Evolutionary conservation across 192 early-diverging fungal species (phyloP).

Genomic region (Obelidium mucronatum): DNA sequence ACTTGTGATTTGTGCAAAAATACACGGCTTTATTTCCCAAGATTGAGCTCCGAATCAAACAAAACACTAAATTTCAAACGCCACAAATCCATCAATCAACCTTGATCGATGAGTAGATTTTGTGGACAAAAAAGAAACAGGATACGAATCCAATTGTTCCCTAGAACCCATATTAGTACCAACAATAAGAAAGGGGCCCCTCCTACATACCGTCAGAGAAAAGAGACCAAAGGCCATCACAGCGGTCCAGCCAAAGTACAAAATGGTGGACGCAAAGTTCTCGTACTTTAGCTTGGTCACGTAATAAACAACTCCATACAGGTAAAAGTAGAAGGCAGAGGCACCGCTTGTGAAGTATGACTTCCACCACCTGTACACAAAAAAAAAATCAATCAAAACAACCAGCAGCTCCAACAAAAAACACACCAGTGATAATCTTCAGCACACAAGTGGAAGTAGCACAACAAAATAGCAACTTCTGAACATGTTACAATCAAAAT

Average conservation of each 20-base stretch:
- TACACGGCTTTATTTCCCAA: neutral
- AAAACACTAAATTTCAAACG: too few relatives aligned
- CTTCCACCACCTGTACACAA: slow-evolving; percentile 88
- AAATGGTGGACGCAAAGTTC: slow-evolving; percentile 70
- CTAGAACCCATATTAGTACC: slow-evolving; percentile 28
- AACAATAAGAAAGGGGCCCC: neutral
- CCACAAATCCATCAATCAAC: too few relatives aligned
- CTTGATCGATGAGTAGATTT: slow-evolving; percentile 81
- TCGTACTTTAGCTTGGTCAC: slow-evolving; percentile 59
- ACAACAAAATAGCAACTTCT: slow-evolving; percentile 61
- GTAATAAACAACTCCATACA: slow-evolving; percentile 81
- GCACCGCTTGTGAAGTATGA: slow-evolving; percentile 81
- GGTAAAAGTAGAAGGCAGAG: slow-evolving; percentile 80
- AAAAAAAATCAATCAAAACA: neutral
- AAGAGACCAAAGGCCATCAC: slow-evolving; percentile 73
- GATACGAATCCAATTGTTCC: slow-evolving; percentile 84
- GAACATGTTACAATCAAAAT: slow-evolving; percentile 65
- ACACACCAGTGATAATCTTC: slow-evolving; percentile 47
- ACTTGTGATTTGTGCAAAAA: too few relatives aligned
- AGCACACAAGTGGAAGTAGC: slow-evolving; percentile 67
- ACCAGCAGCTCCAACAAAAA: neutral
- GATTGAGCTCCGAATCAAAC: too few relatives aligned
- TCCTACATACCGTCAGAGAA: slow-evolving; percentile 53
- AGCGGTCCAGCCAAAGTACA: slow-evolving; percentile 76
- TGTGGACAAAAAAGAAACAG: slow-evolving; percentile 73